These are phyloP conservation scores for Coprinopsis strossmayeri DNA, from an alignment of 768 basidiomycete genomes.

Conservation along the genomic window DNA sequence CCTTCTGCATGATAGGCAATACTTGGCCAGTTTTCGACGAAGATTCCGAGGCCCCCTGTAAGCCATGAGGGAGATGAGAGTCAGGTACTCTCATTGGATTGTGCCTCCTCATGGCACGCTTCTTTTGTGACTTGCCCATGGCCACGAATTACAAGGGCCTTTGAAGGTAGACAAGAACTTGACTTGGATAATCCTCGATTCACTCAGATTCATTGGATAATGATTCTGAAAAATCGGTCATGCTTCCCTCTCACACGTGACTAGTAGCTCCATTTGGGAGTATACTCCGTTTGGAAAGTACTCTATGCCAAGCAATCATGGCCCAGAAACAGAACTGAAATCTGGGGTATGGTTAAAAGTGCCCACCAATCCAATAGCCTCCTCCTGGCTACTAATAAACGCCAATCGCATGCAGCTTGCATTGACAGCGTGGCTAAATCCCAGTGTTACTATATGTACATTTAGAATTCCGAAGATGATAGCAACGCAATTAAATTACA, in stretches of 20 bases:
- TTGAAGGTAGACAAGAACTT: neutral
- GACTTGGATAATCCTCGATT: neutral
- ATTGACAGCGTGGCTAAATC: constrained; percentile 39
- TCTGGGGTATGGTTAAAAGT: no score
- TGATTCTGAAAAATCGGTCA: no score
- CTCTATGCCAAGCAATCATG: no score
- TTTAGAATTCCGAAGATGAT: no score
- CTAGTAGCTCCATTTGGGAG: no score
- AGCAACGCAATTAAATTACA: neutral
- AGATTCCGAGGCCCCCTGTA: constrained; percentile 63
- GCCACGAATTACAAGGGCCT: constrained; percentile 1
- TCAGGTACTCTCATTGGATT: constrained; percentile 94
- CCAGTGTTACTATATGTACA: no score
- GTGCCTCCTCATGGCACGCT: constrained; percentile 76
- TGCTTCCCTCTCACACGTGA: no score
- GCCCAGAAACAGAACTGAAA: no score
- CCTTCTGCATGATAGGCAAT: constrained; percentile 88
- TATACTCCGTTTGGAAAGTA: no score
- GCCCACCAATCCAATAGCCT: no score
- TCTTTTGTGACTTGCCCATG: constrained; percentile 98
- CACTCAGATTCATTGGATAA: no score
- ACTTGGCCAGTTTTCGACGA: constrained; percentile 76
- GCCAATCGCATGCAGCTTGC: constrained; percentile 23
- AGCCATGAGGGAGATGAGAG: constrained; percentile 80
- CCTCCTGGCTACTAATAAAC: no score